Conservation (phyloP, 768 basidiomycete genomes). For the Mycena chlorophos region DNA sequence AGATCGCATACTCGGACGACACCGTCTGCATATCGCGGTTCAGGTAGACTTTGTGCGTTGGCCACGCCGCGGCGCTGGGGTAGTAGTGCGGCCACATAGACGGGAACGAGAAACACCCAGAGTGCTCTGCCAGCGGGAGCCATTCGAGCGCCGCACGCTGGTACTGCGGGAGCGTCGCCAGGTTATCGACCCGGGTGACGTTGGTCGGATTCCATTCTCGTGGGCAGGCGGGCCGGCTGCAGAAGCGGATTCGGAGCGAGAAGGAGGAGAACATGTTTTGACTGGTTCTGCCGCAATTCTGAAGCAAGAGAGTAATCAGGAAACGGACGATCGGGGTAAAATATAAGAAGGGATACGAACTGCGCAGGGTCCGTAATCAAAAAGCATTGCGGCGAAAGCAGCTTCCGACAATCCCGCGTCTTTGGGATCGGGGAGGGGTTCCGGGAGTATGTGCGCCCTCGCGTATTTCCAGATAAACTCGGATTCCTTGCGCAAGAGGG, state of each 20-base stretch:
- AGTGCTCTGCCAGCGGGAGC: constrained; percentile 20
- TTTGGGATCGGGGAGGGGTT: constrained; percentile 43
- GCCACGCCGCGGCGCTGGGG: constrained; percentile 6
- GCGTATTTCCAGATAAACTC: constrained; percentile 61
- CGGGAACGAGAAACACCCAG: constrained; percentile 11
- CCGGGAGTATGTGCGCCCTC: constrained; percentile 38
- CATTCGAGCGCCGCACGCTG: constrained; percentile 13
- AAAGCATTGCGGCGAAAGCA: constrained; percentile 64
- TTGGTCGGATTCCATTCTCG: background rate
- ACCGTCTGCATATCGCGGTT: constrained; percentile 8
- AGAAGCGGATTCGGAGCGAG: constrained; percentile 47
- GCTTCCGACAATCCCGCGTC: constrained; percentile 41
- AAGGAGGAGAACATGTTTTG: constrained; percentile 47
- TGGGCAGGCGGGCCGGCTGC: constrained; percentile 27
- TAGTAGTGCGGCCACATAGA: background rate
- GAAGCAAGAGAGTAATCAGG: too few species aligned
- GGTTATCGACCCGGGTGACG: background rate
- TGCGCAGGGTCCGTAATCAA: constrained; percentile 57
- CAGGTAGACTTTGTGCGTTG: constrained; percentile 8
- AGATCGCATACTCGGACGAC: constrained; percentile 3
- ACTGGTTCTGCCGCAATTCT: constrained; percentile 43
- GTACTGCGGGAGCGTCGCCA: background rate
- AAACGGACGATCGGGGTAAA: background rate
- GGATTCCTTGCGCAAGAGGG: constrained; percentile 46
- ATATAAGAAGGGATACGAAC: constrained; percentile 33